A percentile compares a stretch with the other conserved stretches of the same genome.
phyloP scores from a whole-genome alignment of 805 yeast species.

The Yarrowia hollandica region DNA sequence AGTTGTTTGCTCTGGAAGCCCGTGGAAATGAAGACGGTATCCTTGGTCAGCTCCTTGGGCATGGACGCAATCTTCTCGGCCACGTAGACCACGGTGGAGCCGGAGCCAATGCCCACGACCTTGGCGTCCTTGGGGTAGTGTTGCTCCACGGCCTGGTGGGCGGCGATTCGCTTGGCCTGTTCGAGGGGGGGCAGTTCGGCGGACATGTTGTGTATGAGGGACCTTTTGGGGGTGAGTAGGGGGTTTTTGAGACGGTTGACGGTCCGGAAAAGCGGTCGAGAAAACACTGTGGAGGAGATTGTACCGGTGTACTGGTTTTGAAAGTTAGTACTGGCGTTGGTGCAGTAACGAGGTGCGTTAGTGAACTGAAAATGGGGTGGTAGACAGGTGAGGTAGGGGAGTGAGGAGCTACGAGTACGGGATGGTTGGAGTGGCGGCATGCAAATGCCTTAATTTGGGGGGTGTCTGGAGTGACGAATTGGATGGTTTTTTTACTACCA shows the following conservation, averaged over 20 bases:
- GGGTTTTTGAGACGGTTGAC: not conserved
- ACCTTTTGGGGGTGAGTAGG: too few relatives aligned
- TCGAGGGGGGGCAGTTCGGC: constrained; percentile 48
- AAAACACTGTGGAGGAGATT: not conserved
- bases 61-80: constrained; percentile 89
- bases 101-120: constrained; percentile 92
- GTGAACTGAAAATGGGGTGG: too few relatives aligned
- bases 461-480: too few relatives aligned
- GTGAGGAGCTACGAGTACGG: too few relatives aligned
- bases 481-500: too few relatives aligned
- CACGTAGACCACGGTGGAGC: constrained; percentile 94
- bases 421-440: too few relatives aligned
- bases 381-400: too few relatives aligned
- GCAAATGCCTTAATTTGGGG: too few relatives aligned
- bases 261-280: not conserved
- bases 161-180: constrained; percentile 85
- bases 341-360: too few relatives aligned
- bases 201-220: not conserved
- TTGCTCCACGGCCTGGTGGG: constrained; percentile 89
- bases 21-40: constrained; percentile 85
- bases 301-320: too few relatives aligned
- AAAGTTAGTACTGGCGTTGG: too few relatives aligned
- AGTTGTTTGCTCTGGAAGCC: constrained; percentile 93
- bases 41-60: constrained; percentile 45
- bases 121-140: constrained; percentile 67